Evolutionary conservation across 2,329 filamentous ascomycete genomes (phyloP).

Genomic region (Claviceps purpurea): DNA sequence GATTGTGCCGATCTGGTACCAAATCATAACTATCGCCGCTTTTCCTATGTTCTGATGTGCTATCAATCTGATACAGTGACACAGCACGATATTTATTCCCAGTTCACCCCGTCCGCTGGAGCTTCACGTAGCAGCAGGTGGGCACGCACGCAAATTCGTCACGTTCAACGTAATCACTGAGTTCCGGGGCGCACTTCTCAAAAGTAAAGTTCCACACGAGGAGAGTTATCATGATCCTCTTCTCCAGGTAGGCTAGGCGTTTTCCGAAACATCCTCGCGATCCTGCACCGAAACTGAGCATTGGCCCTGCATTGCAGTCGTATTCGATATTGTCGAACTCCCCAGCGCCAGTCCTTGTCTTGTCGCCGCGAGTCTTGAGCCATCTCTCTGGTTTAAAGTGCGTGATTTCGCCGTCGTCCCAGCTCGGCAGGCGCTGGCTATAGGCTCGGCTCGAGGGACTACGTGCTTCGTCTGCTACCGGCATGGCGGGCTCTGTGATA

Average conservation of each 20-base stretch:
- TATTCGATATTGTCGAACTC: not conserved
- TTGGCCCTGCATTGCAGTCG: not conserved
- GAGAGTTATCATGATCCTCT: constrained; percentile 12
- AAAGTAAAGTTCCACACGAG: constrained; percentile 14
- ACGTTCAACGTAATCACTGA: not conserved
- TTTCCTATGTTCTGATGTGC: too few relatives aligned
- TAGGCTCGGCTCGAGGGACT: constrained; percentile 9
- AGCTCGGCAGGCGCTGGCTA: constrained; percentile 11
- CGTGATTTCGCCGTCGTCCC: constrained; percentile 14
- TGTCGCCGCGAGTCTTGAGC: constrained; percentile 13
- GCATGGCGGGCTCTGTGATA: not conserved
- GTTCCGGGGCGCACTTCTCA: not conserved
- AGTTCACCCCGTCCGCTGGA: not conserved
- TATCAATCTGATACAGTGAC: too few relatives aligned
- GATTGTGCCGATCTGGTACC: too few relatives aligned
- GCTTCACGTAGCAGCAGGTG: not conserved
- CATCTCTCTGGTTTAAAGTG: constrained; percentile 24
- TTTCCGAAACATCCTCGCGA: constrained; percentile 15
- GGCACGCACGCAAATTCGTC: not conserved
- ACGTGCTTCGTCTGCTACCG: constrained; percentile 5
- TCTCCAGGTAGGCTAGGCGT: constrained; percentile 16
- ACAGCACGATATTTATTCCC: too few relatives aligned
- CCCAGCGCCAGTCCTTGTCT: too few relatives aligned
- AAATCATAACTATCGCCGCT: too few relatives aligned
- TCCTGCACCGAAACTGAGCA: constrained; percentile 13